Evolutionary conservation across 768 basidiomycete species (phyloP).

Genomic region (Butyriboletus loyo): DNA sequence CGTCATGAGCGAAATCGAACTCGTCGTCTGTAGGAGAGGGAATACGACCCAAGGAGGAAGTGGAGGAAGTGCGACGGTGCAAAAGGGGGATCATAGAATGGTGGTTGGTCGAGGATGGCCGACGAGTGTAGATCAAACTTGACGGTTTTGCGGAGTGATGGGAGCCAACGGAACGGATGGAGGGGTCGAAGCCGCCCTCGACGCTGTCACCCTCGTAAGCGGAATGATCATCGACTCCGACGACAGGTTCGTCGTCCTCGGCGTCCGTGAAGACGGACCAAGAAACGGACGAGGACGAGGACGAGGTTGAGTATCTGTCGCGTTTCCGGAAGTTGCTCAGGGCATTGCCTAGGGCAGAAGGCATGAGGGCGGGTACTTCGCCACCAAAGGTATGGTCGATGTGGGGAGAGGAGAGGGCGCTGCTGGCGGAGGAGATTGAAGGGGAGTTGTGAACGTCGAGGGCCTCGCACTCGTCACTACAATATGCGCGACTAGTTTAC

Average conservation of each 20-base stretch:
- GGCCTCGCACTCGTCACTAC: slow-evolving; percentile 64
- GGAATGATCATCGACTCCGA: slow-evolving; percentile 35
- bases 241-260: slow-evolving; percentile 46
- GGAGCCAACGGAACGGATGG: slow-evolving; percentile 41
- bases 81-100: slow-evolving; percentile 56
- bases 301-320: slow-evolving; percentile 54
- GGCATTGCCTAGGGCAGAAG: slow-evolving; percentile 53
- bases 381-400: slow-evolving; percentile 49
- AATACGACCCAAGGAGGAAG: slow-evolving; percentile 30
- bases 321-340: slow-evolving; percentile 44
- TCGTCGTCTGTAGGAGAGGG: slow-evolving; percentile 44
- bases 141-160: slow-evolving; percentile 37
- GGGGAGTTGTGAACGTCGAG: slow-evolving; percentile 60
- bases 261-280: slow-evolving; percentile 67
- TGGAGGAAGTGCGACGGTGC: slow-evolving; percentile 50
- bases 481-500: slow-evolving; percentile 59
- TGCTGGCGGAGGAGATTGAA: slow-evolving; percentile 61
- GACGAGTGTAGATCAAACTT: slow-evolving; percentile 62
- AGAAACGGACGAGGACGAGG: slow-evolving; percentile 64
- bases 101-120: slow-evolving; percentile 70
- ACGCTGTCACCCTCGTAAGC: slow-evolving; percentile 28
- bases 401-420: slow-evolving; percentile 66
- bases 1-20: slow-evolving; percentile 38
- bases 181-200: slow-evolving; percentile 39
- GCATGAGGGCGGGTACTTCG: slow-evolving; percentile 67